Evolutionary conservation across 2,329 filamentous ascomycete species (phyloP).

Genomic region (Alternaria conjuncta): DNA sequence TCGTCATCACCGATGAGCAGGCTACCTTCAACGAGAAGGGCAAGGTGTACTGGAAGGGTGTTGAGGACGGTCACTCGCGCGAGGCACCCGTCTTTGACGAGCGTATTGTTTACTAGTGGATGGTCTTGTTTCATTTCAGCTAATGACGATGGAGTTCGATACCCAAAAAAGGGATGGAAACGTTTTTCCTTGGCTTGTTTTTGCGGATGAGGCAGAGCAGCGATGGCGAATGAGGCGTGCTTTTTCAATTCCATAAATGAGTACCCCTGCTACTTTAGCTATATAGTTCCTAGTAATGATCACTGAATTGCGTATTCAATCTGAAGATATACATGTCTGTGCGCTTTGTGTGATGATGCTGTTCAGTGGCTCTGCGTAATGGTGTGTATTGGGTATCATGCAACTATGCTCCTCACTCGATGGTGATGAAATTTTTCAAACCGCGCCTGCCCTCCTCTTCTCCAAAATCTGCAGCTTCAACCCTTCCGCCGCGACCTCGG

Average conservation of each 20-base stretch:
- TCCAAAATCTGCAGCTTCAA: slow-evolving; percentile 56
- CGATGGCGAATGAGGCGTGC: background rate
- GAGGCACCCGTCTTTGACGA: slow-evolving; percentile 54
- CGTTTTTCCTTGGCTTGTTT: background rate
- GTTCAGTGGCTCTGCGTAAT: background rate
- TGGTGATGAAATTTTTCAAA: slow-evolving; percentile 19
- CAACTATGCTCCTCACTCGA: background rate
- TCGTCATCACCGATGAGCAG: slow-evolving; percentile 55
- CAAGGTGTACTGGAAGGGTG: slow-evolving; percentile 50
- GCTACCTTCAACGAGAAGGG: slow-evolving; percentile 55
- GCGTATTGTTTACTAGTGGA: slow-evolving; percentile 40
- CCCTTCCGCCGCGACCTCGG: slow-evolving; percentile 81
- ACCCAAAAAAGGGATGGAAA: slow-evolving; percentile 1
- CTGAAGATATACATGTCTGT: too few species aligned
- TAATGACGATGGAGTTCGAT: background rate
- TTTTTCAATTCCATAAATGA: background rate
- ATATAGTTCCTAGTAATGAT: background rate
- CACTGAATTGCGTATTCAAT: background rate
- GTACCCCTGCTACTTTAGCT: background rate
- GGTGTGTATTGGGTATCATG: slow-evolving; percentile 12
- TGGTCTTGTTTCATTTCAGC: background rate
- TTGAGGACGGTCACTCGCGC: slow-evolving; percentile 48
- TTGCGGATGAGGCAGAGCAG: background rate
- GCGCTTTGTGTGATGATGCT: background rate
- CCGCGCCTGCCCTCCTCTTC: slow-evolving; percentile 41